phyloP scores from a whole-genome alignment of 345 rosid genomes.

The Mangifera indica region DNA sequence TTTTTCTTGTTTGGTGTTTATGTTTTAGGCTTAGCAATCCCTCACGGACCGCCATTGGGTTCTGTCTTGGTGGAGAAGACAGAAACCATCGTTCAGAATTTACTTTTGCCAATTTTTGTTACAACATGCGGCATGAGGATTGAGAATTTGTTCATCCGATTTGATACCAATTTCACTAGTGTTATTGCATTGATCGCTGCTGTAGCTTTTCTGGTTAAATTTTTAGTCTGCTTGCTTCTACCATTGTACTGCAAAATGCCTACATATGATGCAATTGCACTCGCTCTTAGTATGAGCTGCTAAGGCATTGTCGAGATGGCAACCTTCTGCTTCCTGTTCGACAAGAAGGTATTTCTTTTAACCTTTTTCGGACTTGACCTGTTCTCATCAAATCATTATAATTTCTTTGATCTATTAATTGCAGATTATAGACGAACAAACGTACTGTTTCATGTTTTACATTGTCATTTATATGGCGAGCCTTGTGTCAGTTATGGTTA shows the following conservation, averaged over 20 bases:
- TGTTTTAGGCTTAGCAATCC: conserved; percentile 19
- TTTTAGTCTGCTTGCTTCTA: conserved; percentile 34
- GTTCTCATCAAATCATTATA: too few relatives aligned
- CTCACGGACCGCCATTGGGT: conserved; percentile 33
- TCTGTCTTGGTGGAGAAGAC: conserved; percentile 26
- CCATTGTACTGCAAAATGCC: conserved; percentile 44
- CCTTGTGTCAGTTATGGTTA: conserved; percentile 42
- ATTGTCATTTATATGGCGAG: conserved; percentile 18
- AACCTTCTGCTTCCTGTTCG: conserved; percentile 16
- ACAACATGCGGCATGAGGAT: conserved; percentile 21
- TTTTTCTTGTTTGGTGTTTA: background rate
- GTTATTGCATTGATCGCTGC: background rate
- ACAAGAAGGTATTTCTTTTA: background rate
- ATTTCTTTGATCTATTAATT: background rate
- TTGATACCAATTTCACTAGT: background rate
- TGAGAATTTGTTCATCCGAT: background rate
- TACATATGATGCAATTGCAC: conserved; percentile 37
- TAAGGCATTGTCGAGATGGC: conserved; percentile 52
- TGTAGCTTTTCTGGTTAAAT: conserved; percentile 30
- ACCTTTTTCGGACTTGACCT: too few relatives aligned
- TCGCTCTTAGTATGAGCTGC: conserved; percentile 47
- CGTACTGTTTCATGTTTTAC: background rate
- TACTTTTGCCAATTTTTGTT: conserved; percentile 21
- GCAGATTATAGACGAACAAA: conserved; percentile 2
- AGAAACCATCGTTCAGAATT: conserved; percentile 6